A percentile compares a stretch with the other conserved stretches of the same genome.
These are phyloP conservation scores for Ustilago sp. DNA, from an alignment of 1,284 basidiomycete species.

Conservation along the genomic window DNA sequence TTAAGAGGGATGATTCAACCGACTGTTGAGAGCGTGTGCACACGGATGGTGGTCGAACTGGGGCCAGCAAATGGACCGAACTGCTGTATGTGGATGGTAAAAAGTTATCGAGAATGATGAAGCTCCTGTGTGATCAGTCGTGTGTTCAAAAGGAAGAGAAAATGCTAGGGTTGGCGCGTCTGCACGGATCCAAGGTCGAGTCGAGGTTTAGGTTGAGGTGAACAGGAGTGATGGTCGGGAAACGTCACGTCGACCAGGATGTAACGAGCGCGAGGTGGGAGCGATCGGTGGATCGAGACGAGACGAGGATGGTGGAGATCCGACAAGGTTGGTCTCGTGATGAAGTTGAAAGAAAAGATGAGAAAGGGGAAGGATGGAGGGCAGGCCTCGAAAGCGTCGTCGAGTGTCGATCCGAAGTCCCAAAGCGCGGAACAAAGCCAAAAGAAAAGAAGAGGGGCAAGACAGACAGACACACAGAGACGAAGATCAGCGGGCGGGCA, in stretches of 20 bases:
- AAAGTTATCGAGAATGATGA: neutral
- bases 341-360: neutral
- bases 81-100: neutral
- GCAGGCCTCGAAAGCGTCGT: neutral
- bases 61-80: neutral
- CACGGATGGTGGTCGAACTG: neutral
- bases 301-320: constrained; percentile 10
- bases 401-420: constrained; percentile 8
- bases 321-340: constrained; percentile 8
- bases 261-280: constrained; percentile 1
- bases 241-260: constrained; percentile 7
- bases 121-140: neutral
- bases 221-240: neutral
- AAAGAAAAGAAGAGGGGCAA: neutral
- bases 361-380: neutral
- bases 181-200: constrained; percentile 5
- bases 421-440: neutral
- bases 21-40: neutral
- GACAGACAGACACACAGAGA: neutral
- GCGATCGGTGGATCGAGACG: neutral
- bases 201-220: neutral
- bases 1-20: constrained; percentile 5
- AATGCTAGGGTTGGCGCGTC: neutral
- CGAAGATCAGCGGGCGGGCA: constrained; percentile 4
- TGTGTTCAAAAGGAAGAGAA: neutral